These are phyloP conservation scores for Rhypophila decipiens DNA, from an alignment of 495 filamentous ascomycete genomes.

Conservation along the genomic window DNA sequence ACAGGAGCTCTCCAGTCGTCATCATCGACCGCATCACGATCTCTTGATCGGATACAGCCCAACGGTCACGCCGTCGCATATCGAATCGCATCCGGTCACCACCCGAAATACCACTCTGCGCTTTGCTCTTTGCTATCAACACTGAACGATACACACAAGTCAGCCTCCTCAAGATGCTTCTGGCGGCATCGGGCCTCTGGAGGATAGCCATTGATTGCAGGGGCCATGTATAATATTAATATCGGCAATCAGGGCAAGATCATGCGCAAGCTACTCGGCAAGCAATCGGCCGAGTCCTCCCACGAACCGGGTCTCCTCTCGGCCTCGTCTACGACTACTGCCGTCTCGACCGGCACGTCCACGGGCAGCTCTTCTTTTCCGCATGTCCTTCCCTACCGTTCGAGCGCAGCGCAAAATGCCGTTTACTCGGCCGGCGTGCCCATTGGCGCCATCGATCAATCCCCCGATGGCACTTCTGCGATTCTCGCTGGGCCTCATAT, in stretches of 20 bases:
- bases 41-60: too few relatives aligned
- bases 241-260: conserved; percentile 41
- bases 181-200: background rate
- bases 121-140: too few relatives aligned
- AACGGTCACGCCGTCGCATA: too few relatives aligned
- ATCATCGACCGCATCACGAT: too few relatives aligned
- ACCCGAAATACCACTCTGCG: too few relatives aligned
- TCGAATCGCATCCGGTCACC: too few relatives aligned
- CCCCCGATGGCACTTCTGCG: conserved; percentile 66
- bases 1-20: too few relatives aligned
- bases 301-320: conserved; percentile 21
- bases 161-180: conserved; percentile 1
- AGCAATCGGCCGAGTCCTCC: conserved; percentile 28
- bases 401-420: conserved; percentile 65
- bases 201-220: background rate
- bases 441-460: conserved; percentile 71
- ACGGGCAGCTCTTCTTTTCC: conserved; percentile 33
- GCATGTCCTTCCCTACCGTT: conserved; percentile 42
- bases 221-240: conserved; percentile 27
- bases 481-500: conserved; percentile 78
- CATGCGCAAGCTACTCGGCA: conserved; percentile 48
- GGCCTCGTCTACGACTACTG: conserved; percentile 6
- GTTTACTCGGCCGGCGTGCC: conserved; percentile 66
- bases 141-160: too few relatives aligned
- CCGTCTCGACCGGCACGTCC: too few relatives aligned